Conservation (phyloP, 2,329 filamentous ascomycete species). For the Blastomyces gilchristii region DNA sequence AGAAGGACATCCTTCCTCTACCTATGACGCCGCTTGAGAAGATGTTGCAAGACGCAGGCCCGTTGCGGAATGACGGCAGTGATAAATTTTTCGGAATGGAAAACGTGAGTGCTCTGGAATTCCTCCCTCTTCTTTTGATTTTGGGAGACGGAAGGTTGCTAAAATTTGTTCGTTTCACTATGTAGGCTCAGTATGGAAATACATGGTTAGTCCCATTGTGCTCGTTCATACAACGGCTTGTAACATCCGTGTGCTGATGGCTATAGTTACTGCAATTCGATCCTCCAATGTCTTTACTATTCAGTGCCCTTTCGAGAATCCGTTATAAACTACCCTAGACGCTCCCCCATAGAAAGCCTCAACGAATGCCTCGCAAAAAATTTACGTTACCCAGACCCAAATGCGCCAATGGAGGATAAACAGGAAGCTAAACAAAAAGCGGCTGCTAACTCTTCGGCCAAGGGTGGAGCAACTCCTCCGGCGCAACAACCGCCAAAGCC, state of each 20-base stretch:
- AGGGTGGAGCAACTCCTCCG: conserved; percentile 18
- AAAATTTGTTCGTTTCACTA: conserved; percentile 14
- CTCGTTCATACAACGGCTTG: conserved; percentile 6
- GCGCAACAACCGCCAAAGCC: conserved; percentile 50
- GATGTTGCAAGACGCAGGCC: conserved; percentile 71
- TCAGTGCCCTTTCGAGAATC: conserved; percentile 88
- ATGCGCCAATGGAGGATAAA: conserved; percentile 43
- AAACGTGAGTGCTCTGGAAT: conserved; percentile 57
- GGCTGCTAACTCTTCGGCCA: conserved; percentile 14
- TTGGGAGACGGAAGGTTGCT: no score
- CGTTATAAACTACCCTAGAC: conserved; percentile 78
- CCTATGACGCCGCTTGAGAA: conserved; percentile 54
- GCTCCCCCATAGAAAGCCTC: conserved; percentile 59
- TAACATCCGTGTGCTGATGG: not conserved
- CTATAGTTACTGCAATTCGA: conserved; percentile 90
- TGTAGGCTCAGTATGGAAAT: conserved; percentile 67
- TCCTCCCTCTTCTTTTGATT: not conserved
- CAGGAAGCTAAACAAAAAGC: conserved; percentile 39
- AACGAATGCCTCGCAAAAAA: conserved; percentile 42
- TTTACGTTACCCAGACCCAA: conserved; percentile 52
- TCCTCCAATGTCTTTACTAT: conserved; percentile 94
- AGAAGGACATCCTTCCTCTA: conserved; percentile 50
- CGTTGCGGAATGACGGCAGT: conserved; percentile 74
- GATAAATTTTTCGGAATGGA: conserved; percentile 98
- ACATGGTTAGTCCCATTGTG: conserved; percentile 60